A percentile compares a stretch with the other conserved stretches of the same genome.
Evolutionary conservation across 768 basidiomycete genomes (phyloP).

Genomic region (Suillus americanus): DNA sequence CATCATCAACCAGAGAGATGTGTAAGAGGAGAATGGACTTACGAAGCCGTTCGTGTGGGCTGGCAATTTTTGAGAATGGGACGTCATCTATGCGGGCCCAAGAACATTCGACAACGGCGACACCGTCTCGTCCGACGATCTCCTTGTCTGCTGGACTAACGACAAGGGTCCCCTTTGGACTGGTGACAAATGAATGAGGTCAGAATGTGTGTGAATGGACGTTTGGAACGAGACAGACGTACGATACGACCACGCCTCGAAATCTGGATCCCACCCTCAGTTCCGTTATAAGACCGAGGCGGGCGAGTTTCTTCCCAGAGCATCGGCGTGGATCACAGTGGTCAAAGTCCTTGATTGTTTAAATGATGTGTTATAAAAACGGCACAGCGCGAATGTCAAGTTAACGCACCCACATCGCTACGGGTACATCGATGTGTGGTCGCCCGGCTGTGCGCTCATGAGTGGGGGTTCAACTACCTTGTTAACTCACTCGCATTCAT

Average conservation of each 20-base stretch:
- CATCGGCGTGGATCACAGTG: slow-evolving; percentile 93
- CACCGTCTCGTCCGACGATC: slow-evolving; percentile 66
- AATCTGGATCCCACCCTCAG: slow-evolving; percentile 85
- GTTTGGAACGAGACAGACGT: slow-evolving; percentile 32
- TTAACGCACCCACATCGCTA: slow-evolving; percentile 92
- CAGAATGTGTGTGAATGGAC: not conserved
- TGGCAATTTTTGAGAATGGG: slow-evolving; percentile 90
- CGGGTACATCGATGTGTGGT: slow-evolving; percentile 61
- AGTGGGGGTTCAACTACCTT: not conserved
- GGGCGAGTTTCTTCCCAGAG: slow-evolving; percentile 86
- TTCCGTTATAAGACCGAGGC: slow-evolving; percentile 81
- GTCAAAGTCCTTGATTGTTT: slow-evolving; percentile 76
- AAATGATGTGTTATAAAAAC: not conserved
- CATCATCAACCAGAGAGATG: not conserved
- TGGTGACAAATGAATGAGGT: slow-evolving; percentile 27
- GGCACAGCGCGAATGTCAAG: not conserved
- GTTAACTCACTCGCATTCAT: slow-evolving; percentile 26
- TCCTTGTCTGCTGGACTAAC: slow-evolving; percentile 85
- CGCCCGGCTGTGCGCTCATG: slow-evolving; percentile 5
- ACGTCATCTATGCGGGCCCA: slow-evolving; percentile 97
- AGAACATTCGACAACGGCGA: slow-evolving; percentile 98
- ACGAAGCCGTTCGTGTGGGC: slow-evolving; percentile 91
- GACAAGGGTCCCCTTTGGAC: slow-evolving; percentile 79
- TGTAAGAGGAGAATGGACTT: slow-evolving; percentile 31
- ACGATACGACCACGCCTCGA: slow-evolving; percentile 93